Base-by-base conservation (phyloP, 1,284 basidiomycete genomes). In the Cystobasidium slooffiae region DNA sequence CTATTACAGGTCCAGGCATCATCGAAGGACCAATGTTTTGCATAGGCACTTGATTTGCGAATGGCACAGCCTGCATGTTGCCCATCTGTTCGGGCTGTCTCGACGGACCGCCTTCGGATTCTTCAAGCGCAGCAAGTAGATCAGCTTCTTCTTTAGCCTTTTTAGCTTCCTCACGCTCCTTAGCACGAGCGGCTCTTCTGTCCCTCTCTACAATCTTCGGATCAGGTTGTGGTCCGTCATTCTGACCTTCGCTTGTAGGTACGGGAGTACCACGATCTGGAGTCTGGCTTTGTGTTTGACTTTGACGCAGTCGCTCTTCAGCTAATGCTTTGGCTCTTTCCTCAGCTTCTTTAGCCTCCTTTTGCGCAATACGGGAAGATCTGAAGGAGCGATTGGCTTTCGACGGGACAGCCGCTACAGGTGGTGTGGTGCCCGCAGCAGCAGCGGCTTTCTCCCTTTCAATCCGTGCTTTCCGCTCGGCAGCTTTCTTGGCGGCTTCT, bases 81-180 rank as follows among this genome's bases (percentile, higher is more conserved):
- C 43, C 43, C 37, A 22, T 22, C 55, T 49, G 18, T 8, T 10
- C 16, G 10, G 24, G 41, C 41, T 46, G 41, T 24, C 58, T 62
- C 39, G 56, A 18, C 3, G 56, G 56, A 18, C 56, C 56, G 39
- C 56, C 61, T 63, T 10, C 61, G 7, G 68, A 41, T 14, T 49
- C 70, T 46, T 49, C 24, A 20, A 73, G 37, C 39, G 62, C 62
- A 44, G 62, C 63, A 14, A 66, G 14, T n/a, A 73, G 22, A 18
- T 73, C 70, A 41, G 62, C 70, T 55, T 73, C 70, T 47, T 73
- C 70, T 43, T 44, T 65, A 14, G 70, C 70, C 20, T 49, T 64
- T 24, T 66, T 65, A 9, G 63, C 70, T 18, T 73, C 70, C 51
- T 73, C 70, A n/a, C 70, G 47, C 41, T 73, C 61, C 39, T 51